Evolutionary conservation across 371 early-diverging fungal species (phyloP).

Genomic region (Mucor sp.): DNA sequence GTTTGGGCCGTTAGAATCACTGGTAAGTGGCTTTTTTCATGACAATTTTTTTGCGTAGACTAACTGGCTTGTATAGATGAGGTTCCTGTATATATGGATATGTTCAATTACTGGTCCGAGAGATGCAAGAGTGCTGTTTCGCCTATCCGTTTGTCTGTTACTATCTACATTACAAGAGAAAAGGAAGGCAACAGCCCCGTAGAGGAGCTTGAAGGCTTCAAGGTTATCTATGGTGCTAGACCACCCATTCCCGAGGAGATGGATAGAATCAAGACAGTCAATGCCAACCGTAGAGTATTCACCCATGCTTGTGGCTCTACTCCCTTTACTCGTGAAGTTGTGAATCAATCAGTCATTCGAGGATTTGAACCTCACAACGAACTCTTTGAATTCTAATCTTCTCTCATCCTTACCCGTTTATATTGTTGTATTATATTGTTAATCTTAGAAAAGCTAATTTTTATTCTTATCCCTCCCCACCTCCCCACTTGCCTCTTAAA

Average conservation of each 20-base stretch:
- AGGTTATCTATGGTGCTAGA: conserved; percentile 23
- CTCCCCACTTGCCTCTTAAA: not conserved
- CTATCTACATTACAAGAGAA: conserved; percentile 37
- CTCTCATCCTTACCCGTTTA: not conserved
- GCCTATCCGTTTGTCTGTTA: conserved; percentile 27
- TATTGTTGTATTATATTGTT: not conserved
- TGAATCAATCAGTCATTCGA: conserved; percentile 32
- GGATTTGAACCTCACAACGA: conserved; percentile 42
- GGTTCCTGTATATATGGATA: conserved; percentile 32
- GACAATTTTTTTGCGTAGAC: not conserved
- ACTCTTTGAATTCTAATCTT: conserved; percentile 45
- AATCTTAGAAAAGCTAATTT: not conserved
- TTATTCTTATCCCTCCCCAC: not conserved
- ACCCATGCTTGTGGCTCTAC: conserved; percentile 47
- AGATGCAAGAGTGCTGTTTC: conserved; percentile 18
- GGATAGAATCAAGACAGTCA: conserved; percentile 20
- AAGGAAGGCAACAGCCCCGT: conserved; percentile 14
- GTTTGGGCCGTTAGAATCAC: conserved; percentile 36
- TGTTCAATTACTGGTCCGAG: conserved; percentile 30
- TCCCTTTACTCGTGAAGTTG: conserved; percentile 33
- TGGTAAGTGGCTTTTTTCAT: conserved; percentile 15
- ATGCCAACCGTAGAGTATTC: conserved; percentile 24
- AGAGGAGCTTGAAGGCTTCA: conserved; percentile 12
- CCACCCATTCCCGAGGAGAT: conserved; percentile 29
- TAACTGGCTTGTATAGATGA: conserved; percentile 24